phyloP scores from a whole-genome alignment of 495 filamentous ascomycete species.

The Hypoxylon trugodes region DNA sequence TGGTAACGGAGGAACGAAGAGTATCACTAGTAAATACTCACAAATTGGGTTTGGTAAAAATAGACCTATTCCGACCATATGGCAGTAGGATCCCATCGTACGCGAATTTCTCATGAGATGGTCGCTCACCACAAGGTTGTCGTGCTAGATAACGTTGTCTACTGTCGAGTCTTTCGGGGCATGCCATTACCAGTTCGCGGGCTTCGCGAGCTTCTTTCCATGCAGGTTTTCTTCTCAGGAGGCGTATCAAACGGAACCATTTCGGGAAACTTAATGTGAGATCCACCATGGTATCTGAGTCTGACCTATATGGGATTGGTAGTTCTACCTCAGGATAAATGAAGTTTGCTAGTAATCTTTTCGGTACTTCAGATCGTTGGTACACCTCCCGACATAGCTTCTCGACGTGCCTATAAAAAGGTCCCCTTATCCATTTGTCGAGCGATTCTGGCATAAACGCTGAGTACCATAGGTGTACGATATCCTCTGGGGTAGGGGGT shows the following conservation, averaged over 20 bases:
- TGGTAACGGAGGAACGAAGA: too few species aligned
- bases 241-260: neutral
- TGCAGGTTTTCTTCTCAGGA: neutral
- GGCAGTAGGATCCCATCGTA: neutral
- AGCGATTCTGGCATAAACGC: neutral
- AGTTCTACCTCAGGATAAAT: neutral
- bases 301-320: neutral
- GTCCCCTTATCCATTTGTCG: neutral
- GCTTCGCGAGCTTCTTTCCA: neutral
- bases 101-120: neutral
- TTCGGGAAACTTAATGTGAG: neutral
- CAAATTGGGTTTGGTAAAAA: neutral
- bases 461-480: conserved; percentile 1
- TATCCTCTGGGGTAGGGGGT: neutral
- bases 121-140: neutral
- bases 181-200: neutral
- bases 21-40: too few species aligned
- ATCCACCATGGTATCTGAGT: neutral
- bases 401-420: neutral
- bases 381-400: neutral
- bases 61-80: neutral
- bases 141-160: neutral
- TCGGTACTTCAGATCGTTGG: neutral
- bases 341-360: neutral
- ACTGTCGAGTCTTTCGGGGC: neutral